Evolutionary conservation across 805 yeast species (phyloP), one percentile per base, ranked within the genome.

Genomic region (Zygosaccharomyces bisporus): DNA sequence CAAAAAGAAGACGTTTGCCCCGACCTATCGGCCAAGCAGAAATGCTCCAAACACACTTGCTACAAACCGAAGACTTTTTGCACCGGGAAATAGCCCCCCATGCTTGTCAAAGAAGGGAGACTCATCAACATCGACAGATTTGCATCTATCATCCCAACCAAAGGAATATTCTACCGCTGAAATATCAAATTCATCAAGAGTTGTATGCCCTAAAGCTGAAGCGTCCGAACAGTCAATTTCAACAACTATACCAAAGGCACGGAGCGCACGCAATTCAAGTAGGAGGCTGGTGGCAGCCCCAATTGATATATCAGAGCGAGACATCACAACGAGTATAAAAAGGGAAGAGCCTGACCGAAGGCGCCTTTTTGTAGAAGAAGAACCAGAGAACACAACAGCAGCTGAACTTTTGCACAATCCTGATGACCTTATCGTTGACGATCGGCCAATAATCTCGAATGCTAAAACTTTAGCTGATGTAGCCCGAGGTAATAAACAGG

Each of bases 361-460:
- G 35, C 41, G 35, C 13, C 41, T 29, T n/a, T 24, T 34, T 17
- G 21, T 18, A 29, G 39, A 37, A 32, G 44, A 44, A 24, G 42
- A 34, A n/a, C 25, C 38, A 8, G 49, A 47, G 19, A 56, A 63
- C 30, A 54, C 58, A 6, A 63, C 68, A 1, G 68, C 68, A 3
- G 65, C 64, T 4, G 65, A 63, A 41, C 42, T 63, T n/a, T 41
- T 63, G 17, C 67, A 63, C 46, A 43, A 63, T 47, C 65, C 66
- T 1, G 43, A 52, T 13, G 64, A 60, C 34, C 34, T 51, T 16
- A 35, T 30, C 2, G 47, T 61, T 23, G 68, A 63, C 44, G 50
- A 54, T 39, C 46, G 68, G 21, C 67, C 67, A 1, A 62, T 62
- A 17, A 47, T 63, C 31, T 46, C 68, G 2, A 53, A 38, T 37